phyloP scores from a whole-genome alignment of 2,329 filamentous ascomycete species.

The Cryphonectria radicalis region DNA sequence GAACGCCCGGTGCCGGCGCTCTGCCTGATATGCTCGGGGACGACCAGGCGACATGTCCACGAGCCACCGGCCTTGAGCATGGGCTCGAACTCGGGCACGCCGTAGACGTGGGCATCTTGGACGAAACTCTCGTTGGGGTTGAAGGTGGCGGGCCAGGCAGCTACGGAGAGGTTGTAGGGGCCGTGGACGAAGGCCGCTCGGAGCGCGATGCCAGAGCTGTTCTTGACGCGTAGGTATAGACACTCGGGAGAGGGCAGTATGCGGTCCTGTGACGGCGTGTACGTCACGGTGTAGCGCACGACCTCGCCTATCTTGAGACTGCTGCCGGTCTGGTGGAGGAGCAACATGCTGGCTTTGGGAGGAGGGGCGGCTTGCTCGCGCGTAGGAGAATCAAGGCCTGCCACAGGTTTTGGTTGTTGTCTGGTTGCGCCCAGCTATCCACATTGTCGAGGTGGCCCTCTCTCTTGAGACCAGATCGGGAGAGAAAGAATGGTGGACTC shows the following conservation, averaged over 20 bases:
- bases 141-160: slow-evolving; percentile 83
- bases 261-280: slow-evolving; percentile 85
- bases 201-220: slow-evolving; percentile 86
- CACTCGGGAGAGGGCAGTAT: slow-evolving; percentile 83
- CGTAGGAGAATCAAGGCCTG: neutral
- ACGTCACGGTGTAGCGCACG: slow-evolving; percentile 88
- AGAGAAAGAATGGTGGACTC: neutral
- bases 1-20: slow-evolving; percentile 56
- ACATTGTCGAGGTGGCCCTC: neutral
- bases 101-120: slow-evolving; percentile 69
- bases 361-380: neutral
- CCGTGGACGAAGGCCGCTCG: slow-evolving; percentile 96
- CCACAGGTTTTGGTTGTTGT: neutral
- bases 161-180: slow-evolving; percentile 87
- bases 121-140: slow-evolving; percentile 77
- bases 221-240: slow-evolving; percentile 86
- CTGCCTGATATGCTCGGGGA: slow-evolving; percentile 78
- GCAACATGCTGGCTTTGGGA: slow-evolving; percentile 66
- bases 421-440: neutral
- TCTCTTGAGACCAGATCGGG: neutral
- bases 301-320: slow-evolving; percentile 89
- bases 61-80: slow-evolving; percentile 92
- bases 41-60: slow-evolving; percentile 79
- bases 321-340: slow-evolving; percentile 87
- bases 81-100: slow-evolving; percentile 89